Base-by-base conservation (phyloP, 2,329 filamentous ascomycete genomes). In the Penicillium olsonii region DNA sequence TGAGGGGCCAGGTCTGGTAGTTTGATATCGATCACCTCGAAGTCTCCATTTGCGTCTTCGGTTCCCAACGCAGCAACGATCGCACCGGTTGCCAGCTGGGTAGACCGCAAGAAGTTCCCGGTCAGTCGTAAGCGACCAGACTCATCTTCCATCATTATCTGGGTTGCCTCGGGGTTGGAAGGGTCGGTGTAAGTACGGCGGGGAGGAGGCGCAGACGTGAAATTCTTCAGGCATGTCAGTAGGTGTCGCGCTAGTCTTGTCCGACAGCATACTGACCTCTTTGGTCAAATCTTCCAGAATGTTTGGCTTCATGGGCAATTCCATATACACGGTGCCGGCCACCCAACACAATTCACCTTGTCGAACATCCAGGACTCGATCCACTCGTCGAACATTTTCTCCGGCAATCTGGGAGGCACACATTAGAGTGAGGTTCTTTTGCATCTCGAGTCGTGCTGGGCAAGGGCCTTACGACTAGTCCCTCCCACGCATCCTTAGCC, bases 271-370 rank as follows among this genome's bases (percentile, higher is more conserved):
- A 70, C 82, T 57, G 74, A 92, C 89, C 71, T 96, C 92, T 72
- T 95, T 95, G 34, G 89, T 87, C 35, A 99, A 88, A 62, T 99
- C 94, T 52, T 96, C 92, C 27, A 99, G 76, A 68, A 99, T 92
- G 66, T 95, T 95, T 1, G 95, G 94, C 75, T 99, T 99, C 64
- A 96, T 72, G 2, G 88, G 84, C 90, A 99, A 92, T 56, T 97
- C 90, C 87, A 97, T 95, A 70, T 95, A 99, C 26, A 97, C 84
- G 0, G 94, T 99, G 14, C 95, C 94, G 0, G 87, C 81, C 14
- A 99, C 88, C 91, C 92, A 99, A 75, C 92, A 97, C 29, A 97
- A 77, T 74, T 96, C 86, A 55, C 94, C 94, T 75, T 97, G 94
- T 53, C 92, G 85, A 43, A 99, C 94, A 72, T 99, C 92, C 24